Base-by-base conservation (phyloP, 2,329 filamentous ascomycete genomes). In the Aspergillus sp. region DNA sequence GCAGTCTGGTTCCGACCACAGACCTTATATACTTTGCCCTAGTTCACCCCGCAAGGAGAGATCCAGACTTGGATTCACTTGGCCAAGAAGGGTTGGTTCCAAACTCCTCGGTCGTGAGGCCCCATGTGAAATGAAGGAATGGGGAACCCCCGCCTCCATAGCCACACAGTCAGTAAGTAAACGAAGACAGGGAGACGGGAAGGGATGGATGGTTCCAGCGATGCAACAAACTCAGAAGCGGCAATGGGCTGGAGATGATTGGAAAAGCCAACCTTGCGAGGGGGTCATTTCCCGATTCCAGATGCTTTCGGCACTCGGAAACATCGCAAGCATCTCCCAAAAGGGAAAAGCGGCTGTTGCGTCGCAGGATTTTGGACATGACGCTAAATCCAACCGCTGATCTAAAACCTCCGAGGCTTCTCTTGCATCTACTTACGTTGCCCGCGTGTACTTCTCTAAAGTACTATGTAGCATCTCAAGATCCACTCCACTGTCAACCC, bases 251-350 rank as follows among this genome's bases (percentile, higher is more conserved):
- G 7, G 30, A 10, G 30, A 41, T 54, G 51, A 59, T 58, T 58
- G 55, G 50, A 41, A 39, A 47, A 13, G 15, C 42, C 23, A 23
- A 39, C 32, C 32, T 36, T 42, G 17, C 32, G 25, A 38, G 32
- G n/a, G n/a, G 19, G 21, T 11, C 38, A 19, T 30, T 30, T 11
- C 27, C 27, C 27, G 23, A 36, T 36, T 36, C 36, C 23, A 27
- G 39, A 23, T 3, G 27, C 17, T 13, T 21, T 25, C 25, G 19
- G 51, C 19, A 41, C 21, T 7, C 51, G 32, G 51, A 13, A 41
- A 53, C 11, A 27, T 53, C 60, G 60, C 62, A 63, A 63, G 57
- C 57, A 63, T 61, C n/a, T 53, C 58, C 57, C 27, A 36, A 62
- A 54, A 4, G 7, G 59, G 63, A 53, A 59, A 60, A 49, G 41